Conservation (phyloP, 176 grass and related monocot species). For the Carex kokanica region DNA sequence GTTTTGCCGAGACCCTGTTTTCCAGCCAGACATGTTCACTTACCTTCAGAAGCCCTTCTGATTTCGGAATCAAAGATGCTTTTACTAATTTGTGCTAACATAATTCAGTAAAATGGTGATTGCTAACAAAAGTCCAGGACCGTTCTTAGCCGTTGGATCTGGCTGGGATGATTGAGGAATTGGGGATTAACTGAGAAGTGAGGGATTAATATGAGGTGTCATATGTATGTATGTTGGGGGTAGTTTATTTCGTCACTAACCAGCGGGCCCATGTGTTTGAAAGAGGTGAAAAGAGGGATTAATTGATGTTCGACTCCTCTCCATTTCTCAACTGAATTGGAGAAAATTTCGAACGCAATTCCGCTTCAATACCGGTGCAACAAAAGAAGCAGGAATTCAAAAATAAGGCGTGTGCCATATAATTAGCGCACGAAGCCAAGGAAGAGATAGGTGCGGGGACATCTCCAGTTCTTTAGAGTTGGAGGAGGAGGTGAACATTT, state of each 20-base stretch:
- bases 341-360: not conserved
- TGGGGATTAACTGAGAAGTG: slow-evolving; percentile 12
- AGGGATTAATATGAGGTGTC: not conserved
- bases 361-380: not conserved
- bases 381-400: not conserved
- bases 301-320: slow-evolving; percentile 11
- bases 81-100: slow-evolving; percentile 18
- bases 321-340: slow-evolving; percentile 9
- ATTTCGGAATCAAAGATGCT: not conserved
- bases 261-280: not conserved
- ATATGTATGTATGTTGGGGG: not conserved
- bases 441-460: not conserved
- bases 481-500: slow-evolving; percentile 3
- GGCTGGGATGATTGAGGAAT: not conserved
- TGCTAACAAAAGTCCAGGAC: not conserved
- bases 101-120: slow-evolving; percentile 4
- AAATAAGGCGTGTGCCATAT: not conserved
- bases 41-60: slow-evolving; percentile 58
- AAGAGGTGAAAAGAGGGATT: slow-evolving; percentile 19
- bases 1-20: slow-evolving; percentile 33
- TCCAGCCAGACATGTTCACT: slow-evolving; percentile 47
- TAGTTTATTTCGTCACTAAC: slow-evolving; percentile 11
- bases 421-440: not conserved
- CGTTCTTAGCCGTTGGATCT: slow-evolving; percentile 3
- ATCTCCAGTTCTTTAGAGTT: not conserved